A percentile compares a stretch with the other conserved stretches of the same genome.
Conservation (phyloP, 371 early-diverging fungal genomes). For the Syncephalastrum contaminatum region DNA sequence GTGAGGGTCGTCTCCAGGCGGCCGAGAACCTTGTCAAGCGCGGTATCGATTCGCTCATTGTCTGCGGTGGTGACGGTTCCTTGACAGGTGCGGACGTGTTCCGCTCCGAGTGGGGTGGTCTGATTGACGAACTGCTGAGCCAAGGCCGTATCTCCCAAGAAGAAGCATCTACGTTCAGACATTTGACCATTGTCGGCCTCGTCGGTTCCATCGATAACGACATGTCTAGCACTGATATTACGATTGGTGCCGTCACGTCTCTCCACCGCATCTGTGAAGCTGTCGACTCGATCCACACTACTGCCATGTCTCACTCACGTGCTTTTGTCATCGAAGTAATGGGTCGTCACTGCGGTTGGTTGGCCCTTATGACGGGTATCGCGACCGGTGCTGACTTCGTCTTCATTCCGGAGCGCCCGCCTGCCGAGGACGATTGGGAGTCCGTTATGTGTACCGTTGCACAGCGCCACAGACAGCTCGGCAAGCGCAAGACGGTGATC, state of each 20-base stretch:
- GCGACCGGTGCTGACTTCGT: slow-evolving; percentile 94
- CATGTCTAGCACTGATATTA: slow-evolving; percentile 94
- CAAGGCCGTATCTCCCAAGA: slow-evolving; percentile 53
- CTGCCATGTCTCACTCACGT: slow-evolving; percentile 94
- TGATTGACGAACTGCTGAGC: slow-evolving; percentile 74
- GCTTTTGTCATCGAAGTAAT: slow-evolving; percentile 99
- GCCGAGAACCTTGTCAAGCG: slow-evolving; percentile 83
- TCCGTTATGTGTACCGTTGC: slow-evolving; percentile 76
- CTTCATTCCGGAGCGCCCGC: slow-evolving; percentile 97
- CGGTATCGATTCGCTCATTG: slow-evolving; percentile 94
- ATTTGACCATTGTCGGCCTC: slow-evolving; percentile 91
- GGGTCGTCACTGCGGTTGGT: slow-evolving; percentile 99
- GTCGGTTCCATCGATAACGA: slow-evolving; percentile 97
- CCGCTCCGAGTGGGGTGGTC: slow-evolving; percentile 89
- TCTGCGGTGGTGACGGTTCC: slow-evolving; percentile 97
- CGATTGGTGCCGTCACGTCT: slow-evolving; percentile 95
- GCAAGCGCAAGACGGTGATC: slow-evolving; percentile 91
- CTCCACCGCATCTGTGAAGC: slow-evolving; percentile 96
- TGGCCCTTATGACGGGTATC: slow-evolving; percentile 93
- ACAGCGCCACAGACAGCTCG: slow-evolving; percentile 74
- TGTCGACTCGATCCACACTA: slow-evolving; percentile 92
- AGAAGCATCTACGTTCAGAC: slow-evolving; percentile 53
- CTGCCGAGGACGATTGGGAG: slow-evolving; percentile 86
- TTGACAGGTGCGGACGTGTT: slow-evolving; percentile 94
- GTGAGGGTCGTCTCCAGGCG: slow-evolving; percentile 85